Percentiles rank a stretch among this genome's conserved stretches.
phyloP scores from a whole-genome alignment of 2,329 filamentous ascomycete genomes.

The Pseudocercospora eumusae region DNA sequence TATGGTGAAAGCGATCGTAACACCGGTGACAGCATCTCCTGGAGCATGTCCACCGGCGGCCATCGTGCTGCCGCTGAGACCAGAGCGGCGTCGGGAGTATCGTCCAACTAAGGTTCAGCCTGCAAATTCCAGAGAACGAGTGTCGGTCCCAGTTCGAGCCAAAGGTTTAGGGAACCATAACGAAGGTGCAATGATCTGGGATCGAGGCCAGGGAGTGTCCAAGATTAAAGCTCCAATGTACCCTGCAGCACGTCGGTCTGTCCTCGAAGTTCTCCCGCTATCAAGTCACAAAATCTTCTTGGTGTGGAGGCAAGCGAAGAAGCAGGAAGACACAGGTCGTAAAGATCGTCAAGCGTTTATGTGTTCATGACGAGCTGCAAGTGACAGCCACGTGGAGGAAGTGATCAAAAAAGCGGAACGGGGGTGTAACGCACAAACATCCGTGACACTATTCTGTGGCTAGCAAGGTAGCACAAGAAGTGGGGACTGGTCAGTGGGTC shows the following conservation, averaged over 20 bases:
- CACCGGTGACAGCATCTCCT: conserved; percentile 31
- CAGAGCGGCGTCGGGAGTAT: background rate
- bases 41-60: conserved; percentile 30
- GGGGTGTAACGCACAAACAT: background rate
- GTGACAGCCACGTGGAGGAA: conserved; percentile 9
- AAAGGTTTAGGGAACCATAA: background rate
- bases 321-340: background rate
- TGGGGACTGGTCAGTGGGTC: conserved; percentile 13
- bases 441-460: conserved; percentile 1
- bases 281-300: background rate
- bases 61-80: conserved; percentile 6
- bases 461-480: conserved; percentile 15
- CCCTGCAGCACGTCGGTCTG: conserved; percentile 16
- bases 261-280: conserved; percentile 7
- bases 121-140: background rate
- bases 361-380: conserved; percentile 6
- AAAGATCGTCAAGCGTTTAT: conserved; percentile 13
- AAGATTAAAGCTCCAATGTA: background rate
- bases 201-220: background rate
- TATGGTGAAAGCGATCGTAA: conserved; percentile 32
- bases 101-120: background rate
- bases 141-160: conserved; percentile 7
- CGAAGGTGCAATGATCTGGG: background rate
- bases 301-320: conserved; percentile 1
- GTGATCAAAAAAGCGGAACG: conserved; percentile 13